Evolutionary conservation across 2,329 filamentous ascomycete species (phyloP).

Genomic region (Talaromyces sp.): DNA sequence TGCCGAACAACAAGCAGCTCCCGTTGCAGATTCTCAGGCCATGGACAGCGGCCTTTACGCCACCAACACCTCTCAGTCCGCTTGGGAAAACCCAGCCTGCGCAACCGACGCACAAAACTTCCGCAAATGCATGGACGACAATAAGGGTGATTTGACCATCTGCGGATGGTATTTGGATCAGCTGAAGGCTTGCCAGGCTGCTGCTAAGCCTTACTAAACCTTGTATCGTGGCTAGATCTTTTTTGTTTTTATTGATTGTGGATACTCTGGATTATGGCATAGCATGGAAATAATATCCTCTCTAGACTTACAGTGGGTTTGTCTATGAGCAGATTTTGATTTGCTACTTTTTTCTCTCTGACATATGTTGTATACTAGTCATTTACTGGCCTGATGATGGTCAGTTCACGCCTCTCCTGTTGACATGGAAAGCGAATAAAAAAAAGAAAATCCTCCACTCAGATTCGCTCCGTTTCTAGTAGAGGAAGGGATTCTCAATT

Average conservation of each 20-base stretch:
- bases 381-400: constrained; percentile 7
- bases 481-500: constrained; percentile 8
- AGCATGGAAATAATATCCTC: constrained; percentile 16
- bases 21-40: constrained; percentile 54
- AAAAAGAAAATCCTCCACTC: constrained; percentile 17
- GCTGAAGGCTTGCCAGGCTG: constrained; percentile 82
- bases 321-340: constrained; percentile 13
- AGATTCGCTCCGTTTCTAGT: constrained; percentile 8
- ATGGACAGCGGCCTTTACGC: constrained; percentile 48
- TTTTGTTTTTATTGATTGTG: background rate
- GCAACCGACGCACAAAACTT: constrained; percentile 77
- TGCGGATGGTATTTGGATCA: constrained; percentile 99
- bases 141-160: constrained; percentile 89
- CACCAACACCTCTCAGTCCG: constrained; percentile 25
- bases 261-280: constrained; percentile 10
- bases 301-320: constrained; percentile 7
- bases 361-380: constrained; percentile 15
- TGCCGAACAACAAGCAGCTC: constrained; percentile 45
- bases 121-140: constrained; percentile 94
- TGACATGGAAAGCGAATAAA: constrained; percentile 14
- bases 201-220: constrained; percentile 64
- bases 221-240: background rate
- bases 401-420: constrained; percentile 7
- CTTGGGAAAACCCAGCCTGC: constrained; percentile 63
- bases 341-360: background rate